These are phyloP conservation scores for thale cress (Arabidopsis thaliana) DNA, from an alignment of 345 rosid genomes.

Conservation along the genomic window DNA sequence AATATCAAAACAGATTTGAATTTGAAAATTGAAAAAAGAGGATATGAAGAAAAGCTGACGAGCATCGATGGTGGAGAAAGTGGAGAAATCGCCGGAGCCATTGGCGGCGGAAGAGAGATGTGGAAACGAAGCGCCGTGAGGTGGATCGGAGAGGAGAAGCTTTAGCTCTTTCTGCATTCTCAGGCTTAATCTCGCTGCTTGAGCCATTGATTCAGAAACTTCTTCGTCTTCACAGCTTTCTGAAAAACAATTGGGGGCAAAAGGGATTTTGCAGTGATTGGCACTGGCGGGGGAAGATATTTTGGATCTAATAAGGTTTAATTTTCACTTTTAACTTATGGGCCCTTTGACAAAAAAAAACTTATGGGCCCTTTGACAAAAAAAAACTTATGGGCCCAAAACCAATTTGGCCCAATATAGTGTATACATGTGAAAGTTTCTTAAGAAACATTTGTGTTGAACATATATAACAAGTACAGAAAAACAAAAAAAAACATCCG, in stretches of 20 bases:
- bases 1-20: background rate
- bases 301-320: background rate
- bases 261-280: background rate
- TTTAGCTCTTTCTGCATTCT: constrained; percentile 85
- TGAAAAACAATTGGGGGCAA: background rate
- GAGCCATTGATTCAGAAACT: constrained; percentile 57
- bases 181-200: constrained; percentile 75
- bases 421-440: too few relatives aligned
- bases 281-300: background rate
- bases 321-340: background rate
- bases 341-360: too few relatives aligned
- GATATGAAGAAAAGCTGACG: constrained; percentile 46
- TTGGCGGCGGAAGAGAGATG: constrained; percentile 58
- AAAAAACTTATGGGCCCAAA: too few relatives aligned
- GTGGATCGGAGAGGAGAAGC: constrained; percentile 83
- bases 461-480: too few relatives aligned
- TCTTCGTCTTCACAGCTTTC: background rate
- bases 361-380: too few relatives aligned
- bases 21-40: background rate
- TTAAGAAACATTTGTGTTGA: too few relatives aligned
- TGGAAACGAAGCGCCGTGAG: constrained; percentile 73
- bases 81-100: constrained; percentile 50
- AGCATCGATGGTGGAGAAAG: constrained; percentile 67
- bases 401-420: background rate
- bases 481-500: too few relatives aligned